These are phyloP conservation scores for Deinandra increscens DNA, from an alignment of 129 eudicot species.

Conservation along the genomic window DNA sequence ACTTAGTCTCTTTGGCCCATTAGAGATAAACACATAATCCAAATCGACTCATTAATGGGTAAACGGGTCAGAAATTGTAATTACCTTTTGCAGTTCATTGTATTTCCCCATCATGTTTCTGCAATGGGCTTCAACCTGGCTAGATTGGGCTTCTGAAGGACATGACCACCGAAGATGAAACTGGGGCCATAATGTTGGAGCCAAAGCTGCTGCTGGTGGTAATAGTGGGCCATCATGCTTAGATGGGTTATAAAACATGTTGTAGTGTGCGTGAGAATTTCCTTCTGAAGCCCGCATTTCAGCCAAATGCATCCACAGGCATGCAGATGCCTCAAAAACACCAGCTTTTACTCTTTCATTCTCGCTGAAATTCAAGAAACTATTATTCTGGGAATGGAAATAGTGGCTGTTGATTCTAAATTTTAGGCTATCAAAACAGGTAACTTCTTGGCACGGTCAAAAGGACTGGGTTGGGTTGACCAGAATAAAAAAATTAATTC, in stretches of 20 bases:
- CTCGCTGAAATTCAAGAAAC: constrained; percentile 52
- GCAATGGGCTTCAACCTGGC: constrained; percentile 77
- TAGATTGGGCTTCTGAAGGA: constrained; percentile 73
- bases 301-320: constrained; percentile 81
- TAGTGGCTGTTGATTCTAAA: not conserved
- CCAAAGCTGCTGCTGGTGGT: constrained; percentile 99
- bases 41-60: too few species aligned
- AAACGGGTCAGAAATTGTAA: not conserved
- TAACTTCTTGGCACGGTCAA: not conserved
- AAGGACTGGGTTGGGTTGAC: not conserved
- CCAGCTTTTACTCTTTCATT: constrained; percentile 84
- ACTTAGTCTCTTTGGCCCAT: not conserved
- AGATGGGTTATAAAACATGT: constrained; percentile 66
- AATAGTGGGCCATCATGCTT: constrained; percentile 69
- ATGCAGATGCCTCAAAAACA: constrained; percentile 63
- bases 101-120: constrained; percentile 62
- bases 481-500: not conserved
- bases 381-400: constrained; percentile 7
- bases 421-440: too few species aligned
- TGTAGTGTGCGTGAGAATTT: constrained; percentile 69
- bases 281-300: constrained; percentile 71
- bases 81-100: constrained; percentile 84
- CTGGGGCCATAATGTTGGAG: constrained; percentile 98
- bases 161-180: constrained; percentile 98
- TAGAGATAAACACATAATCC: not conserved